Percentiles rank a stretch among this genome's conserved stretches.
Evolutionary conservation across 106 monocot genomes (phyloP).

Genomic region (Amphibolis antarctica): DNA sequence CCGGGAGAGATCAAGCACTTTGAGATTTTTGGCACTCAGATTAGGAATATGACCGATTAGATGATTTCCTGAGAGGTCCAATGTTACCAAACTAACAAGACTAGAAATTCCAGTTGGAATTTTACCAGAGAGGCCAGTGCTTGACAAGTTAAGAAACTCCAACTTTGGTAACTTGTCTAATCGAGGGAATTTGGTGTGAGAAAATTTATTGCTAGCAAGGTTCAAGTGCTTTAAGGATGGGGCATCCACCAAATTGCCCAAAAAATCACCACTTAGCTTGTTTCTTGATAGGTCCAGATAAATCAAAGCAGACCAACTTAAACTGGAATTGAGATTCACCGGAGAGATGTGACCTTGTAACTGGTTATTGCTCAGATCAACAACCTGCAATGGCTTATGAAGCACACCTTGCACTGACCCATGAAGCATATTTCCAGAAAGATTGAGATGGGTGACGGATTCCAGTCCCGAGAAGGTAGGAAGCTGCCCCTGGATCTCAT

Average conservation of each 20-base stretch:
- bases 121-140: constrained; percentile 33
- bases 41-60: constrained; percentile 44
- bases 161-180: constrained; percentile 19
- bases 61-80: constrained; percentile 66
- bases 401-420: constrained; percentile 29
- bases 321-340: constrained; percentile 28
- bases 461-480: constrained; percentile 36
- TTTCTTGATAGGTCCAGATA: constrained; percentile 64
- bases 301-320: constrained; percentile 30
- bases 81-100: constrained; percentile 27
- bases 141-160: constrained; percentile 67
- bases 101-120: constrained; percentile 41
- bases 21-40: constrained; percentile 22
- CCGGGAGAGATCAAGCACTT: constrained; percentile 48
- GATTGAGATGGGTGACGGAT: constrained; percentile 47
- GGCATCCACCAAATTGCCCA: constrained; percentile 13
- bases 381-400: constrained; percentile 17
- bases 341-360: constrained; percentile 39
- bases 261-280: constrained; percentile 41
- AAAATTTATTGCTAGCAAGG: constrained; percentile 67
- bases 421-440: constrained; percentile 49
- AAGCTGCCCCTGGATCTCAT: constrained; percentile 36
- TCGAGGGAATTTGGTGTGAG: constrained; percentile 30
- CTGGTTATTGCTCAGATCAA: constrained; percentile 75
- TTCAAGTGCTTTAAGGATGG: constrained; percentile 56